Evolutionary conservation across 768 basidiomycete species (phyloP), one percentile per base, ranked within the genome.

Genomic region (Chiua virens): DNA sequence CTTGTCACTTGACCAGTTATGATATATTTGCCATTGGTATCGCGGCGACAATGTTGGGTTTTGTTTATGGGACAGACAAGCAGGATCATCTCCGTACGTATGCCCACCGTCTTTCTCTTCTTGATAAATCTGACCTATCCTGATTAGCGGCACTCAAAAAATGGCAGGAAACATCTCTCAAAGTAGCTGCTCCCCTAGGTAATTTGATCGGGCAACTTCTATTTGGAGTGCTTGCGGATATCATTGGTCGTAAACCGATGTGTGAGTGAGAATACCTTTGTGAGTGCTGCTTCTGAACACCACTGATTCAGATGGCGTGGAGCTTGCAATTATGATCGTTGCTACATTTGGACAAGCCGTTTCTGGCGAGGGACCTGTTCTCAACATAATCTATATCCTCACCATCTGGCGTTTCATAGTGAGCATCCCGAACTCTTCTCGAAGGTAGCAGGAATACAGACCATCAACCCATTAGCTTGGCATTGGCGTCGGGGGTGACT

Each of bases 1-100:
- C 32, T 2, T 13, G 14, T 13, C 32, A 2, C 32, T 32, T 15
- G 32, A 32, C 32, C 32, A 63, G 62, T 18, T 89, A 89, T 59
- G 89, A 91, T 58, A 85, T 93, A 53, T 95, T 94, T 62, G 86
- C 89, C 21, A 94, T 94, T 70, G 88, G 83, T 67, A 87, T 93
- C 47, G 89, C 83, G 0, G 82, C 85, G 0, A 77, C 75, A 0
- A 92, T 93, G 89, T 67, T 95, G 48, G 88, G 87, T 11, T 85
- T 86, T 59, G 83, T 92, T 42, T 93, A 92, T 49, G 80, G 79
- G 47, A 48, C 65, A 22, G 5, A 4, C 4, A 32, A 32, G 41
- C 22, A 21, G 7, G n/a, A 28, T 45, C 17, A 15, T 37, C 38
- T 48, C 32, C 6, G 14, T 45, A 27, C 11, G 39, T 21, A 11